Base-by-base conservation (phyloP, 1,139 yeast genomes). In the Kodamaea fungicola region DNA sequence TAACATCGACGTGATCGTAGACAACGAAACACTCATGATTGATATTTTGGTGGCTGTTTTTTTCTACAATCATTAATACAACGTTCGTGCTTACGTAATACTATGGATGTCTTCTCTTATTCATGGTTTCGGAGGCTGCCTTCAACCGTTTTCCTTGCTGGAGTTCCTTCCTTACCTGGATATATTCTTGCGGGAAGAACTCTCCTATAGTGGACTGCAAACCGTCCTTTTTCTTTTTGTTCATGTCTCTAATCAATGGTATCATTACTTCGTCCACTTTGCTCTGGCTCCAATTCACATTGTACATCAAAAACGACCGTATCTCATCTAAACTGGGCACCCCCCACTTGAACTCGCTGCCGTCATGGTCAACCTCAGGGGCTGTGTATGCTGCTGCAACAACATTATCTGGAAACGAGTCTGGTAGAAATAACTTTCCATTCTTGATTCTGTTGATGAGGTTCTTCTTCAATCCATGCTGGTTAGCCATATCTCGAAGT, bases 291-390 rank as follows among this genome's bases (percentile, higher is more conserved):
- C 99, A 94, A 3, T 90, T 89, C n/a, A 89, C 80, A 38, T 78
- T 77, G 32, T 64, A 69, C 74, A 76, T 75, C 55, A 94, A 64
- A 50, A 75, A 90, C 0, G 78, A 70, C 28, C 97, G 63, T 35
- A 94, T 67, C 46, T 79, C 80, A 49, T 90, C 97, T 42, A 90
- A 61, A 54, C 87, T 87, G 0, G 97, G 97, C 2, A 71, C 66
- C 0, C 97, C 97, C 98, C 98, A 94, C 39, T 76, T 76, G 60
- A 94, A 90, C 34, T 74, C 71, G 0, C 89, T 83, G 30, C 67
- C 63, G 54, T 89, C 97, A 22, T 71, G 70, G 56, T 94, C 97
- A 1, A 92, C 96, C 34, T 83, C 87, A 0, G 98, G 97, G 7
- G 67, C 53, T 22, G 71, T 44, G 55, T 94, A 94, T 0, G 97